Evolutionary conservation across 495 filamentous ascomycete genomes (phyloP).

Genomic region (Trichoderma gamsii): DNA sequence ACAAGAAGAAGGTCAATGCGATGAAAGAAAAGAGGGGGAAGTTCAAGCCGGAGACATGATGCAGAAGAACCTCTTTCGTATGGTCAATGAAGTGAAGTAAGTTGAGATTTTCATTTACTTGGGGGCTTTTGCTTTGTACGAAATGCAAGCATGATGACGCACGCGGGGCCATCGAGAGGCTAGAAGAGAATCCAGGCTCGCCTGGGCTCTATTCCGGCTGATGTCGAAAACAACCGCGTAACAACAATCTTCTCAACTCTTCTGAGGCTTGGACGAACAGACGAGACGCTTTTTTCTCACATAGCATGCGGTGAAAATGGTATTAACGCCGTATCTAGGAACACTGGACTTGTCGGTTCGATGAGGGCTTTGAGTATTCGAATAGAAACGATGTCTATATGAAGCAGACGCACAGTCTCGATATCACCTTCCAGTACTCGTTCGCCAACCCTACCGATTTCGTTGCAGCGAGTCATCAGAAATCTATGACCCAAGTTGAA

Average conservation of each 20-base stretch:
- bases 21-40: slow-evolving; percentile 56
- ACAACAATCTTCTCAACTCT: slow-evolving; percentile 45
- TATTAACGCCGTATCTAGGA: neutral
- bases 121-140: neutral
- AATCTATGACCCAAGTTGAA: too few relatives aligned
- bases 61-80: neutral
- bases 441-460: neutral
- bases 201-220: slow-evolving; percentile 22
- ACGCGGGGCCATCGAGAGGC: slow-evolving; percentile 48
- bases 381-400: neutral
- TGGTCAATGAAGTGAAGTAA: slow-evolving; percentile 1
- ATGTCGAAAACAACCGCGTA: slow-evolving; percentile 46
- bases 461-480: too few relatives aligned
- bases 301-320: neutral
- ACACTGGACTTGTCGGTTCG: neutral
- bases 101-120: neutral
- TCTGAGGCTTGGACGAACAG: slow-evolving; percentile 29
- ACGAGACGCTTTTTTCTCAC: neutral
- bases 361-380: neutral
- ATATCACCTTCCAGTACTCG: neutral
- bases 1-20: slow-evolving; percentile 53
- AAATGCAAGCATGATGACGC: slow-evolving; percentile 42
- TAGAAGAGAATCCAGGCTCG: slow-evolving; percentile 23
- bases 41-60: slow-evolving; percentile 48
- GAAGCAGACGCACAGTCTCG: neutral